Evolutionary conservation across 2,329 filamentous ascomycete genomes (phyloP), one percentile per base, ranked within the genome.

Genomic region (Colletotrichum incanum): DNA sequence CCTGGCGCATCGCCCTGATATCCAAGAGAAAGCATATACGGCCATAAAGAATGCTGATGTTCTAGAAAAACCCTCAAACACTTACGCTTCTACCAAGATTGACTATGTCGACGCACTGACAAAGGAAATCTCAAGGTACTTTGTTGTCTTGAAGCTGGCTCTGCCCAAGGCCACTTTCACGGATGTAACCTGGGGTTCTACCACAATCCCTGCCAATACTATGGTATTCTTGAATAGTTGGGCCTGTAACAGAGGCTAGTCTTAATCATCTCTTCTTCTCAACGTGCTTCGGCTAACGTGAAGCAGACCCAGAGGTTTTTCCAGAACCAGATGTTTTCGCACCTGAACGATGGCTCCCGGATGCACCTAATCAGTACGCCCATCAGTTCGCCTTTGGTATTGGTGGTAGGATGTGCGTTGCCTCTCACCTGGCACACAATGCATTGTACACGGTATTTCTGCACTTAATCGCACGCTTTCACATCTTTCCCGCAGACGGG

Each of bases 111-210:
- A 89, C 0, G 91, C 91, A 0, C 77, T 93, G 20, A 88, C 90
- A 73, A 92, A 92, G 76, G 91, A 93, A 76, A 87, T 89, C 20
- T 84, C 91, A 6, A 86, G 91, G 49, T 93, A 87, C 82, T 93
- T 87, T 85, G 89, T 87, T 18, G 90, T 92, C 18, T 89, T 92
- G 70, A 90, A 90, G 20, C 89, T 93, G 75, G 92, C 88, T 75
- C 85, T 93, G 3, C 91, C 91, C 0, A 84, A 90, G 18, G 87
- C 88, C 26, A 78, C 77, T 1, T 77, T 78, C 50, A 71, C 74
- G 0, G 56, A 78, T 26, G 77, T 76, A 2, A 69, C 61, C 9
- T 78, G 77, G 77, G 75, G 74, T 2, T 63, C 73, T 2, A 77
- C 76, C 11, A 76, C 61, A 0, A 90, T 82, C 87, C 89, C 47